Base-by-base conservation (phyloP, 169 alveolate genomes). In the Blepharisma undulans region DNA sequence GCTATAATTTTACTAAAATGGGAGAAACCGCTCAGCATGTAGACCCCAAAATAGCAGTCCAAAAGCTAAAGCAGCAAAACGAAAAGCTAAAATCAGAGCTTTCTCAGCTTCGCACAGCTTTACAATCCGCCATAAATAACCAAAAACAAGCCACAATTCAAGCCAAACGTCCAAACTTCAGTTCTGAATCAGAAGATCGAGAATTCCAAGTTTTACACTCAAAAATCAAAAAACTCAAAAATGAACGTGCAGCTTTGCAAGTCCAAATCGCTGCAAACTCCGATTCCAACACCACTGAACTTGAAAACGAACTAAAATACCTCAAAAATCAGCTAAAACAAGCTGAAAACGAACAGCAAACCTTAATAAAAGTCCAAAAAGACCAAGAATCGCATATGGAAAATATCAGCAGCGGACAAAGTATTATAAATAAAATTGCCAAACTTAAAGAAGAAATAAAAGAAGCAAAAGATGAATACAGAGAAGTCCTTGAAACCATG, bases 81-180 rank as follows among this genome's bases (percentile, higher is more conserved):
- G 91, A 86, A 4, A 86, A 86, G 72, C 84, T 86, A 10, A 86
- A 72, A 86, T 22, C 84, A 21, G 91, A 86, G 72, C 91, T 86
- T 21, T 25, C 29, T 32, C 25, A 25, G n/a, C 48, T 86, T 66
- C 29, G 36, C 7, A 71, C 29, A 10, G 29, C 80, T 19, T 72
- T 86, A 86, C 30, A 86, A 29, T 60, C 27, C 12, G 91, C 91
- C 10, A 5, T 86, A 30, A 19, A 27, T 27, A 66, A 27, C 61
- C 91, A 86, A 72, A 86, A 72, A 86, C 48, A 86, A 27, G 84
- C 80, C 8, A 36, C 29, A 27, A 72, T 86, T 25, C 84, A 86
- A 72, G 25, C 29, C 29, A 29, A 86, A 32, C 80, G 91, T 61
- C 91, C 91, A n/a, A 61, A 86, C 32, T 86, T 86, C 84, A 71